These are phyloP conservation scores for Mycena alexandri DNA, from an alignment of 768 basidiomycete species.

Conservation along the genomic window DNA sequence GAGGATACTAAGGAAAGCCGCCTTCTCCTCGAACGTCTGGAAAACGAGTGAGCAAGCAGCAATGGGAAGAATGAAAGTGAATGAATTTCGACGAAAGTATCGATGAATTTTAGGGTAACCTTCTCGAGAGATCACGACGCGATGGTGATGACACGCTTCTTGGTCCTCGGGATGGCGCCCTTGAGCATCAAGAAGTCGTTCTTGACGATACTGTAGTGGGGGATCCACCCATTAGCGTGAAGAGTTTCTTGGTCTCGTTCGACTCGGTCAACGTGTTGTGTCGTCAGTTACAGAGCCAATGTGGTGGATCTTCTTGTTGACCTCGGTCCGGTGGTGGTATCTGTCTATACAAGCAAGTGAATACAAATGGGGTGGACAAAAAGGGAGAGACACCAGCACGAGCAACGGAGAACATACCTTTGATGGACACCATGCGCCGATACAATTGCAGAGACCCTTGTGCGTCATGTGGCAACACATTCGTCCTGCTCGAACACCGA, in stretches of 20 bases:
- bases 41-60: no score
- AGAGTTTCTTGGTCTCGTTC: constrained; percentile 92
- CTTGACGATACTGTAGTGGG: constrained; percentile 98
- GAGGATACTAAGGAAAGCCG: constrained; percentile 93
- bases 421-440: constrained; percentile 98
- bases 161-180: constrained; percentile 94
- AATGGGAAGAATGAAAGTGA: background rate
- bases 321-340: constrained; percentile 96
- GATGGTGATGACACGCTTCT: constrained; percentile 98
- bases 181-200: constrained; percentile 99
- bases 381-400: constrained; percentile 86
- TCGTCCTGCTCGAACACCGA: constrained; percentile 97
- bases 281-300: constrained; percentile 85
- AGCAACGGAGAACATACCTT: constrained; percentile 99
- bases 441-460: constrained; percentile 99
- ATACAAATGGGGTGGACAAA: constrained; percentile 15
- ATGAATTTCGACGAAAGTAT: constrained; percentile 95
- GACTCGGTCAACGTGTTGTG: constrained; percentile 93
- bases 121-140: constrained; percentile 97
- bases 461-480: constrained; percentile 96
- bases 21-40: constrained; percentile 97
- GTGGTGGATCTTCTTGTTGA: constrained; percentile 99
- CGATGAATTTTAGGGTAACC: constrained; percentile 98
- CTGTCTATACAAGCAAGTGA: constrained; percentile 69
- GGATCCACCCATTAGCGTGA: constrained; percentile 99